These are phyloP conservation scores for Trametes meyenii DNA, from an alignment of 768 basidiomycete genomes.

Conservation along the genomic window DNA sequence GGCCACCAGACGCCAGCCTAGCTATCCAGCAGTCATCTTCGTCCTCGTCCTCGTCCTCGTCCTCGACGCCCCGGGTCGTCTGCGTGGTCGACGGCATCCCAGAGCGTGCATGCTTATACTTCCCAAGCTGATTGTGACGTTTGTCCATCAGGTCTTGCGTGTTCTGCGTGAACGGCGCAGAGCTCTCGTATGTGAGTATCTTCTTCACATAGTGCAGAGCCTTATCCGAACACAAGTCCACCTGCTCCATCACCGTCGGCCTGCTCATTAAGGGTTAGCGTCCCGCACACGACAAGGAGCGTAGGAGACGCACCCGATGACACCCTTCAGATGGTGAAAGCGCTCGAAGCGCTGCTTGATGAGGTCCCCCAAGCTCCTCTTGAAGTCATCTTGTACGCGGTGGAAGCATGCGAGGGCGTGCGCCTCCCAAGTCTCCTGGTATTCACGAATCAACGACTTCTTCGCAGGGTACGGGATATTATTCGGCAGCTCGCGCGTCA, in stretches of 20 bases:
- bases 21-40: too few species aligned
- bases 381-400: slow-evolving; percentile 36
- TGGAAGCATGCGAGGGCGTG: slow-evolving; percentile 41
- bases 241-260: slow-evolving; percentile 4
- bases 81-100: not conserved
- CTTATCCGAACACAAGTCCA: not conserved
- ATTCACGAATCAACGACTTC: slow-evolving; percentile 41
- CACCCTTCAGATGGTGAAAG: slow-evolving; percentile 38
- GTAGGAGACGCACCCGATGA: slow-evolving; percentile 36
- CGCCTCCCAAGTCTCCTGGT: slow-evolving; percentile 40
- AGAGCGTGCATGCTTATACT: slow-evolving; percentile 43
- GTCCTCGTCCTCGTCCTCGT: not conserved
- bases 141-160: slow-evolving; percentile 36
- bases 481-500: slow-evolving; percentile 46
- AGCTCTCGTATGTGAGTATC: slow-evolving; percentile 20
- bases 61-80: not conserved
- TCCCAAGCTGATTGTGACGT: slow-evolving; percentile 12
- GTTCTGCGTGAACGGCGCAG: slow-evolving; percentile 44
- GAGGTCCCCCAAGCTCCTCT: slow-evolving; percentile 32
- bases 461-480: slow-evolving; percentile 49
- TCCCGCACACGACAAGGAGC: too few species aligned
- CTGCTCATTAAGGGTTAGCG: not conserved
- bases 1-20: not conserved
- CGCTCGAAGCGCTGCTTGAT: slow-evolving; percentile 42
- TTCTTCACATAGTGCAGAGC: slow-evolving; percentile 13